A percentile compares a stretch with the other conserved stretches of the same genome.
phyloP scores from a whole-genome alignment of 345 rosid genomes.

The Eucalyptus marginata region DNA sequence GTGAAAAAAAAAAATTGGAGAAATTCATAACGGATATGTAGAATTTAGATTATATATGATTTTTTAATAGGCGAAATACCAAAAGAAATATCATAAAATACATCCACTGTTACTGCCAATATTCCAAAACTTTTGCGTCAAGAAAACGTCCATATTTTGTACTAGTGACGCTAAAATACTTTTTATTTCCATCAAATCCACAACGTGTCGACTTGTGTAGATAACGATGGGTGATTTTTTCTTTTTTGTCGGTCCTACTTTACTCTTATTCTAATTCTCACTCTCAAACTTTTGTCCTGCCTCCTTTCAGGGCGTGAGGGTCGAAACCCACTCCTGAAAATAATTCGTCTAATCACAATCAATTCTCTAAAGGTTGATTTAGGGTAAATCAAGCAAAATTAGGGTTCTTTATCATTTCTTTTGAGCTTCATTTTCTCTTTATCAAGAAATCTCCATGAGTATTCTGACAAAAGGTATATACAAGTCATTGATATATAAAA shows the following conservation, averaged over 20 bases:
- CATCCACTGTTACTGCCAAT: not conserved
- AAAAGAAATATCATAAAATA: not conserved
- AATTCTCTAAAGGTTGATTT: not conserved
- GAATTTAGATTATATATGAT: not conserved
- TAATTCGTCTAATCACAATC: accelerated
- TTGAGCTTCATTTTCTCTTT: not conserved
- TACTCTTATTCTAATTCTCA: too few relatives aligned
- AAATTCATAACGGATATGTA: not conserved
- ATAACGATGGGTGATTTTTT: not conserved
- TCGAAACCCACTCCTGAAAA: too few relatives aligned
- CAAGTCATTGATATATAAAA: not conserved
- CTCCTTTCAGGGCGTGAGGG: too few relatives aligned
- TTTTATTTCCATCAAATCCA: not conserved
- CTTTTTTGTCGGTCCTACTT: too few relatives aligned
- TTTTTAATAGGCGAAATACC: not conserved
- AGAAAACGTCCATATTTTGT: not conserved
- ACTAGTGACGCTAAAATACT: not conserved
- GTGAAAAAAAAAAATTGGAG: not conserved
- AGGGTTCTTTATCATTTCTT: not conserved
- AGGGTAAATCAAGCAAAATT: not conserved
- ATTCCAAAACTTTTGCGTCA: not conserved
- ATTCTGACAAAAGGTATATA: not conserved
- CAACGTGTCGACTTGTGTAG: not conserved
- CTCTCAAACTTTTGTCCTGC: too few relatives aligned
- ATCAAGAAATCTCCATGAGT: not conserved